Base-by-base conservation (phyloP, 2,329 filamentous ascomycete genomes). In the Clonostachys sp. region DNA sequence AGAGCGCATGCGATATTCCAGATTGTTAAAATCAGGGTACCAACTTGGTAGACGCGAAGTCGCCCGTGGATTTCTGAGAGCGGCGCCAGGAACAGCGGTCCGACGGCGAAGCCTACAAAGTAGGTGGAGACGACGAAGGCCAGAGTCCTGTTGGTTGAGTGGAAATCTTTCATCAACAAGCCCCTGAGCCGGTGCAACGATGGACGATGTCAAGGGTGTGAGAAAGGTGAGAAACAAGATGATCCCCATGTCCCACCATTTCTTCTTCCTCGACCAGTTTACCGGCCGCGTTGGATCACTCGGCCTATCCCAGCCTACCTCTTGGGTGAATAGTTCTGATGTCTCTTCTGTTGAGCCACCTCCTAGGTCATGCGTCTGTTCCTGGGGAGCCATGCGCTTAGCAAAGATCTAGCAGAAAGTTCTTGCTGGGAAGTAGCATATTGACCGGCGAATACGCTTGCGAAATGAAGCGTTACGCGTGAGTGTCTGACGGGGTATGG, bases 261-360 rank as follows among this genome's bases (percentile, higher is more conserved):
- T 88, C 64, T 87, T 89, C 55, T 65, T 67, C 45, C 77, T 77
- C 0, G 77, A 68, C 86, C 86, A 89, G 60, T 89, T 89, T 38
- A 81, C 53, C 0, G 85, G 84, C 9, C 73, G 68, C 56, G 87
- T 85, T 0, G 81, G 81, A 62, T 89, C 86, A 50, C 83, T 77
- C 0, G 72, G 72, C 2, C 84, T 83, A 20, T 88, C 84, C 55
- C 88, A 89, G 54, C 87, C 83, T 5, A 24, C 18, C 18, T 18
- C 18, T 18, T 18, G 18, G 18, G 18, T 18, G 18, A 18, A 18
- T 4, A 18, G 18, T 18, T 18, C 18, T 18, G 18, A 18, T 5
- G 18, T 5, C 18, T 18, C 18, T 18, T 18, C 18, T 18, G 18
- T 18, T 5, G 18, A 18, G 18, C 18, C 18, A 18, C 18, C 18